These are phyloP conservation scores for Aspergillus carlsbadensis DNA, from an alignment of 495 filamentous ascomycete genomes.

Conservation along the genomic window DNA sequence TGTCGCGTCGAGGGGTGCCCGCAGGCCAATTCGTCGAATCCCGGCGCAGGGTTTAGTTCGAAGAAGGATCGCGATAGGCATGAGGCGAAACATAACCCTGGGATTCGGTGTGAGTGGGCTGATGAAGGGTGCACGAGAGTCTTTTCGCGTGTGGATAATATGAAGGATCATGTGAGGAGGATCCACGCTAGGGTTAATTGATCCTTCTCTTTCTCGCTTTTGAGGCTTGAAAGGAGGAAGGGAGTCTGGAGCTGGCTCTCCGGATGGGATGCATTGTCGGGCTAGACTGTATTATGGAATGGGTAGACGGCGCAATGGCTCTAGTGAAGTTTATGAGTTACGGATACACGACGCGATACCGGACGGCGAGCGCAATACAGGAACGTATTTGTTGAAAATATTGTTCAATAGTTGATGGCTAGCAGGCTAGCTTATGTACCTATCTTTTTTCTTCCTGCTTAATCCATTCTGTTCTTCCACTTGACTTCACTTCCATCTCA, in stretches of 20 bases:
- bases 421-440: neutral
- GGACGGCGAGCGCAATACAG: no score
- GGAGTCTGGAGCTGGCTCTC: no score
- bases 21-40: constrained; percentile 55
- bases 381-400: constrained; percentile 2
- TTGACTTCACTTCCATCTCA: neutral
- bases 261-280: no score
- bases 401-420: neutral
- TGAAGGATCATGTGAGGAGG: constrained; percentile 56
- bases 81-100: constrained; percentile 63
- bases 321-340: neutral
- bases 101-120: constrained; percentile 54
- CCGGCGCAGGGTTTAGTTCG: constrained; percentile 58
- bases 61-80: constrained; percentile 63
- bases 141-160: constrained; percentile 65
- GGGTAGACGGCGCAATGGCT: no score
- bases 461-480: neutral
- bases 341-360: neutral
- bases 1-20: constrained; percentile 62
- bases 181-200: constrained; percentile 37
- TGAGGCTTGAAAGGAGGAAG: neutral
- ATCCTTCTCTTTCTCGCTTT: neutral
- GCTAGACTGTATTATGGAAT: no score
- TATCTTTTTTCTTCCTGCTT: neutral
- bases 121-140: constrained; percentile 53